Evolutionary conservation across 164 flowering plant genomes (phyloP), one percentile per base, ranked within the genome.

Genomic region (Litsea cubeba): DNA sequence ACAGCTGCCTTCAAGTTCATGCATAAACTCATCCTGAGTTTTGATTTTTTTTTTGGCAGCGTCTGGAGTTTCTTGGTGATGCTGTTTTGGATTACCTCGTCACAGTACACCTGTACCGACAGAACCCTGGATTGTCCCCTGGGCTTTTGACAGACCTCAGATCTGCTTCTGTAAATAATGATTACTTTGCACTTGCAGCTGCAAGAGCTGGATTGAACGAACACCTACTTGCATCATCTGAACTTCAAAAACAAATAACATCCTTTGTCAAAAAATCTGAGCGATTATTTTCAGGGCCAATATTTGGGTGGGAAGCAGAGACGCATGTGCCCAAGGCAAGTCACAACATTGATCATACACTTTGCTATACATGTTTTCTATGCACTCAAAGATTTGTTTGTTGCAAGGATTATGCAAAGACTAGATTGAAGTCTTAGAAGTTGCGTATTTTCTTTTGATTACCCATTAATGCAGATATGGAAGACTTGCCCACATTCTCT

Each of bases 51-150:
- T 77, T 40, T 5, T 8, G 46, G 22, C 88, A 94, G 97, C 86
- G 95, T 40, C 81, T 94, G 60, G 98, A 94, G 73, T 94, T 92
- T 78, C 93, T 94, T 68, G 98, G 98, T 22, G 98, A 94, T 68
- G 71, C 96, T 1, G 91, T 91, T 32, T 75, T 94, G 73, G 98
- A 94, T 85, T 87, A 87, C 76, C 83, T 90, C 5, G 77, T 94
- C 14, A 94, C 97, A 2, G 5, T 71, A n/a, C 81, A 94, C 78
- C 73, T 91, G 28, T 89, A 88, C 72, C 20, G 73, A 2, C 81
- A 82, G 69, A 85, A 90, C 73, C 97, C 94, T 17, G 87, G 90
- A 35, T 50, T 88, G 67, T 86, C 94, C 18, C 95, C 97, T 0
- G 94, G 90, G 23, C 69, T 84, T 8, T 58, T 94, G 35, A 94